Evolutionary conservation across 2,329 filamentous ascomycete genomes (phyloP).

Genomic region (Tolypocladium inflatum): DNA sequence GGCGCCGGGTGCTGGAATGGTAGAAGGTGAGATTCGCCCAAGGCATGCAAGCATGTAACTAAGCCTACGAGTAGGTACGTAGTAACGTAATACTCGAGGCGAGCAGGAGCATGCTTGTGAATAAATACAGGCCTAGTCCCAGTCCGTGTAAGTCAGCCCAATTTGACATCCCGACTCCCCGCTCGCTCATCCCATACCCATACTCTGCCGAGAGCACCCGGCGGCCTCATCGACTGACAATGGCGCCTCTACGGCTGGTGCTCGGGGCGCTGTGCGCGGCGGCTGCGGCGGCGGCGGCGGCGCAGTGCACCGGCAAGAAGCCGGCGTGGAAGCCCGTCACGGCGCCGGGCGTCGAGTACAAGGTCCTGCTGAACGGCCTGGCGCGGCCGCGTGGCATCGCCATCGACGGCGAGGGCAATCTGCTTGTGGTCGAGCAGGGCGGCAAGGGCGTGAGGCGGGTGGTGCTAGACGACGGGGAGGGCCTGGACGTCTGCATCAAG

Average conservation of each 20-base stretch:
- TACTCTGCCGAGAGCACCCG: neutral
- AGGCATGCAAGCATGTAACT: neutral
- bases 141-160: neutral
- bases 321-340: constrained; percentile 8
- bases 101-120: neutral
- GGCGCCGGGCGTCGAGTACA: constrained; percentile 15
- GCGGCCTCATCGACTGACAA: neutral
- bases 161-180: neutral
- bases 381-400: constrained; percentile 20
- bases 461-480: constrained; percentile 19
- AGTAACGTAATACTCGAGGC: too few species aligned
- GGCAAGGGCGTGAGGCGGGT: constrained; percentile 21
- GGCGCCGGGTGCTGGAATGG: neutral
- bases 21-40: neutral
- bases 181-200: neutral
- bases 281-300: neutral
- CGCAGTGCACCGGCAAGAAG: constrained; percentile 4
- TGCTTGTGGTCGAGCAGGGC: constrained; percentile 23
- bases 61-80: too few species aligned
- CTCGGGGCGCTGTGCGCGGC: neutral
- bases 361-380: constrained; percentile 16
- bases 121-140: neutral
- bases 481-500: constrained; percentile 17
- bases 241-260: neutral
- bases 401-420: constrained; percentile 24